Evolutionary conservation across 805 yeast species (phyloP).

Genomic region (Candida xyloterini): DNA sequence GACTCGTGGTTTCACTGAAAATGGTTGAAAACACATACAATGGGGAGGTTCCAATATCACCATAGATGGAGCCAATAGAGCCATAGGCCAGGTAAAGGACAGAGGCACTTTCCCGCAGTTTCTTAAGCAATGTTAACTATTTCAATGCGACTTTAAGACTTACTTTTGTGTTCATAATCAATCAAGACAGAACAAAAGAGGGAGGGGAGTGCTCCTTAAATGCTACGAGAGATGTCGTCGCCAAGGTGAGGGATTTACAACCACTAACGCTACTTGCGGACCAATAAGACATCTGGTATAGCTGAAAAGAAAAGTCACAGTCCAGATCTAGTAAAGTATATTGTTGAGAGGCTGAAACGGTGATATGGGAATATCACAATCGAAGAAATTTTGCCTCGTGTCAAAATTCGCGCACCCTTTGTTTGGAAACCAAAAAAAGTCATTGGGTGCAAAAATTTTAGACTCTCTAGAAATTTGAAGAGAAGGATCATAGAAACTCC

Average conservation of each 20-base stretch:
- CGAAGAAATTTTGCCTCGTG: background rate
- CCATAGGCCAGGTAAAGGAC: slow-evolving; percentile 13
- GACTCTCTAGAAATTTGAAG: too few relatives aligned
- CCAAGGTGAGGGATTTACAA: background rate
- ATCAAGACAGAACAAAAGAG: background rate
- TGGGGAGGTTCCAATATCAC: slow-evolving; percentile 64
- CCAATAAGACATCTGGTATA: background rate
- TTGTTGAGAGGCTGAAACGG: background rate
- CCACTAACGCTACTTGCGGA: background rate
- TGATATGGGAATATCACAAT: too few relatives aligned
- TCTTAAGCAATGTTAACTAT: slow-evolving; percentile 3
- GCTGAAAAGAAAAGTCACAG: background rate
- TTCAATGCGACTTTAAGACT: background rate
- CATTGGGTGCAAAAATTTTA: too few relatives aligned
- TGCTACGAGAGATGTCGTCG: background rate
- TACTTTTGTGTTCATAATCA: background rate
- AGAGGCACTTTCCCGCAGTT: slow-evolving; percentile 2
- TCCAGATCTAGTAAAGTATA: background rate
- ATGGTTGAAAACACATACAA: slow-evolving; percentile 46
- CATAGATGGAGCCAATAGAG: slow-evolving; percentile 60
- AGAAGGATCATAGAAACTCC: too few relatives aligned
- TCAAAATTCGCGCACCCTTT: background rate
- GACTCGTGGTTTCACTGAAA: slow-evolving; percentile 28
- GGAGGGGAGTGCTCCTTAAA: slow-evolving; percentile 1
- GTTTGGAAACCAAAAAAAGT: too few relatives aligned